Conservation (phyloP, 2,329 filamentous ascomycete genomes). For the Hawksworthiomyces lignivorus region DNA sequence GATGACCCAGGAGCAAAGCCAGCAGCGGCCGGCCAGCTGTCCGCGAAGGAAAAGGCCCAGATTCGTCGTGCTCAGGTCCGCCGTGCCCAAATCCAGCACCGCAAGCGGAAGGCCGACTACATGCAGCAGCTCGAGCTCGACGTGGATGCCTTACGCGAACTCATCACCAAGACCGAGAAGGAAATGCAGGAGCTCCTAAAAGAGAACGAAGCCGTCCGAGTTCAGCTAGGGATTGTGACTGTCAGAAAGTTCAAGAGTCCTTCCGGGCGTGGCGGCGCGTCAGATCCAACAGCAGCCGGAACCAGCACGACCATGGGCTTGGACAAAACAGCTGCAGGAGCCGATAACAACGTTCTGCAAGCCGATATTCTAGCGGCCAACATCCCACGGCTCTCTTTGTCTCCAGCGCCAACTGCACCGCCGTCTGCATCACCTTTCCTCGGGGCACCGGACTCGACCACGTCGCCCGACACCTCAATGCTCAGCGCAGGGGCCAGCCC, state of each 20-base stretch:
- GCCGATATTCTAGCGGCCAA: no score
- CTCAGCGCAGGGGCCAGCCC: no score
- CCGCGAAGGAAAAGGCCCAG: conserved; percentile 33
- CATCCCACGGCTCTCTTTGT: no score
- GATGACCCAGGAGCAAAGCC: background rate
- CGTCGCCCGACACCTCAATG: background rate
- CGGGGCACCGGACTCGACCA: no score
- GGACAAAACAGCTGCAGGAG: no score
- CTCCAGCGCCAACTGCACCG: no score
- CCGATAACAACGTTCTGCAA: no score
- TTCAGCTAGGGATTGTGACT: conserved; percentile 21
- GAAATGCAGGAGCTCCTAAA: conserved; percentile 29
- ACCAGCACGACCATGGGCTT: no score
- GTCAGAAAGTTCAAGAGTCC: no score
- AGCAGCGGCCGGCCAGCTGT: conserved; percentile 1
- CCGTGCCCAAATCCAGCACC: conserved; percentile 46
- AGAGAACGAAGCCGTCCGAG: conserved; percentile 38
- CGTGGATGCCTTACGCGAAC: conserved; percentile 37
- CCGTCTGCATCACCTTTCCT: no score
- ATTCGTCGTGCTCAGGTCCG: conserved; percentile 44
- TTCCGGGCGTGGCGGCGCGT: no score
- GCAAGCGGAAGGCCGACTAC: conserved; percentile 49
- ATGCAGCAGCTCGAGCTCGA: conserved; percentile 47
- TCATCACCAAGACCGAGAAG: conserved; percentile 34
- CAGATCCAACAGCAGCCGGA: no score